Evolutionary conservation across 345 rosid genomes (phyloP).

Genomic region (Microcos paniculata): DNA sequence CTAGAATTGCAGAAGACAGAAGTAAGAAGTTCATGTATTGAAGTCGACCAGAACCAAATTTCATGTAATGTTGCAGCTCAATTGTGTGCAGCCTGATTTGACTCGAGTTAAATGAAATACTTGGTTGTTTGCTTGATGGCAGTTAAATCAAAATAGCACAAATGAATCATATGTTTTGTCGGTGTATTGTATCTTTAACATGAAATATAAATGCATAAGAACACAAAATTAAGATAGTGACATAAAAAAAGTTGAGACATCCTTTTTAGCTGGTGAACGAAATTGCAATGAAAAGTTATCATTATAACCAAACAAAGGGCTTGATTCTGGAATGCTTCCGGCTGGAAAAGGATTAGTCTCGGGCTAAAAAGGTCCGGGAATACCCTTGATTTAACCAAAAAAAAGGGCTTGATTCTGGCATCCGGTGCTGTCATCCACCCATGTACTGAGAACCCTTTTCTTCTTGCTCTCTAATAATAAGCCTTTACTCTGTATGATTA

Average conservation of each 20-base stretch:
- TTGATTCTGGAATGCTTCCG: too few species aligned
- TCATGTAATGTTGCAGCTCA: too few species aligned
- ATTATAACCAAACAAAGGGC: neutral
- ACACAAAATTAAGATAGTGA: neutral
- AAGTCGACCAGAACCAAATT: too few species aligned
- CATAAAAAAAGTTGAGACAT: conserved; percentile 1
- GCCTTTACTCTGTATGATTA: neutral
- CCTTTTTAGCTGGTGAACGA: conserved; percentile 20
- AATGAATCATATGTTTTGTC: conserved; percentile 9
- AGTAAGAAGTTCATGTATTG: too few species aligned
- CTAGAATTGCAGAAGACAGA: too few species aligned
- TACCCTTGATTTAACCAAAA: too few species aligned
- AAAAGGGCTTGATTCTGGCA: neutral
- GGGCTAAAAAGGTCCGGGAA: too few species aligned
- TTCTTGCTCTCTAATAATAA: conserved; percentile 18
- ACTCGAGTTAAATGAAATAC: neutral
- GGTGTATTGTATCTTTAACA: too few species aligned
- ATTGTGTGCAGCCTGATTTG: too few species aligned
- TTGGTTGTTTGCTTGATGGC: neutral
- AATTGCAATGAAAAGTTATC: conserved; percentile 3
- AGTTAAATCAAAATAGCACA: neutral
- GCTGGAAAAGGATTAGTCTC: too few species aligned
- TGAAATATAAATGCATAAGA: neutral
- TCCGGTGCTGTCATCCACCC: conserved; percentile 22
- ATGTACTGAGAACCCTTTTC: neutral